A percentile compares a stretch with the other conserved stretches of the same genome.
Conservation (phyloP, 768 basidiomycete species). For the Butyriboletus loyo region DNA sequence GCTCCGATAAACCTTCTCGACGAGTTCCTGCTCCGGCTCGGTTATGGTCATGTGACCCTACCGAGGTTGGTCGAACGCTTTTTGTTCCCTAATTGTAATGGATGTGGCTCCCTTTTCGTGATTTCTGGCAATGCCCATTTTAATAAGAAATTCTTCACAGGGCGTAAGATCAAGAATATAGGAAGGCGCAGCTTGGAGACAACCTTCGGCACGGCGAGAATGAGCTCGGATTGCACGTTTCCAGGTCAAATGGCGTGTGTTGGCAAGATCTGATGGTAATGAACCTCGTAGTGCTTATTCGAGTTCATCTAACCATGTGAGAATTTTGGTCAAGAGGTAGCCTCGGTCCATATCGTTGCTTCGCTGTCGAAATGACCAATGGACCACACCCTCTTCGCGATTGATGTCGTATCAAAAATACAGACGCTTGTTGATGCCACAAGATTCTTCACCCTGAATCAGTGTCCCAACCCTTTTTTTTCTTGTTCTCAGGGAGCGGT, state of each 20-base stretch:
- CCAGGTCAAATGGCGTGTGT: constrained; percentile 21
- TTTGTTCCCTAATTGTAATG: too few species aligned
- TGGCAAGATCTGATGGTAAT: constrained; percentile 5
- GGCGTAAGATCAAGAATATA: constrained; percentile 14
- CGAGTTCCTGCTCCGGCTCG: too few species aligned
- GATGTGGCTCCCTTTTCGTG: too few species aligned
- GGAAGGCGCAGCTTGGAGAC: constrained; percentile 19
- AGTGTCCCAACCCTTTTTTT: constrained; percentile 23
- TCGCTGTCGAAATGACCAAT: constrained; percentile 25
- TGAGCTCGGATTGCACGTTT: constrained; percentile 22
- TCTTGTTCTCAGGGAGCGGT: constrained; percentile 12
- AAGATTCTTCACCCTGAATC: constrained; percentile 20
- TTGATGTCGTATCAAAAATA: constrained; percentile 26
- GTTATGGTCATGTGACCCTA: too few species aligned
- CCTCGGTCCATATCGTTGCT: constrained; percentile 17
- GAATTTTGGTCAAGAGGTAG: constrained; percentile 18
- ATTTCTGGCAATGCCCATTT: too few species aligned
- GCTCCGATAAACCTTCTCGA: not conserved
- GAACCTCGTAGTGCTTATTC: constrained; percentile 11
- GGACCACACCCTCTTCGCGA: constrained; percentile 10
- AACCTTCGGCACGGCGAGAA: constrained; percentile 26
- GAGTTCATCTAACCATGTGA: constrained; percentile 17
- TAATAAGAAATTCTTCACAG: constrained; percentile 8
- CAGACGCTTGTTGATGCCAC: constrained; percentile 29
- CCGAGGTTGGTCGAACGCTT: too few species aligned